Evolutionary conservation across 495 filamentous ascomycete species (phyloP), one percentile per base, ranked within the genome.

Genomic region (Cudoniella acicularis): DNA sequence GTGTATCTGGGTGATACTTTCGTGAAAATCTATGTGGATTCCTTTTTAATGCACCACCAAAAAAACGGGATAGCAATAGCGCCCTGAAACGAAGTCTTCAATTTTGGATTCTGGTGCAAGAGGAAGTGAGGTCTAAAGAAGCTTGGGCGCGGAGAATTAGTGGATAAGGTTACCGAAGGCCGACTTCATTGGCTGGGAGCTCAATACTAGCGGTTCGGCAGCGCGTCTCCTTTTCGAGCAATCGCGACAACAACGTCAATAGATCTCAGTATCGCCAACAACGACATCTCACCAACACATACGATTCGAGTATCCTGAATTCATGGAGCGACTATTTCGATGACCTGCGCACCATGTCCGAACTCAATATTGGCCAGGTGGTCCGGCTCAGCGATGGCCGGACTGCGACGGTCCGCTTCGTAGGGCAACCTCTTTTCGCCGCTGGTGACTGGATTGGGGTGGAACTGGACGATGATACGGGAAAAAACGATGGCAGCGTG

Each of bases 401-500:
- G 61, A 79, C 79, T 54, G 94, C 79, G 64, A 85, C 80, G 58
- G 80, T 98, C 46, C 89, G 90, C 65, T 98, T 86, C 70, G 72
- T 90, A 59, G 94, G 94, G 61, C 76, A 79, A 46, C 89, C 92
- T 23, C 73, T 81, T 59, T 96, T 98, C 71, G 84, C 90, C 27
- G 68, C 71, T 2, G 95, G 92, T 54, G 87, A 90, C 24, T 98
- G 93, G 91, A 76, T 96, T 52, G 94, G 94, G 52, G 80, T 98
- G 47, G 92, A 96, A 78, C 81, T 98, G 58, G 85, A 89, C 42
- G 87, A 88, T 36, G 75, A 83, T n/a, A 80, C 78, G 10, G 94
- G 94, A 10, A 98, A 98, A 75, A 98, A 98, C 66, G 91, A 98
- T 79, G 94, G 94, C 63, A 83, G 87, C 25, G 89, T 98, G 41